phyloP scores from a whole-genome alignment of 139 green algal species.

The Chlamydomonas sp. region DNA sequence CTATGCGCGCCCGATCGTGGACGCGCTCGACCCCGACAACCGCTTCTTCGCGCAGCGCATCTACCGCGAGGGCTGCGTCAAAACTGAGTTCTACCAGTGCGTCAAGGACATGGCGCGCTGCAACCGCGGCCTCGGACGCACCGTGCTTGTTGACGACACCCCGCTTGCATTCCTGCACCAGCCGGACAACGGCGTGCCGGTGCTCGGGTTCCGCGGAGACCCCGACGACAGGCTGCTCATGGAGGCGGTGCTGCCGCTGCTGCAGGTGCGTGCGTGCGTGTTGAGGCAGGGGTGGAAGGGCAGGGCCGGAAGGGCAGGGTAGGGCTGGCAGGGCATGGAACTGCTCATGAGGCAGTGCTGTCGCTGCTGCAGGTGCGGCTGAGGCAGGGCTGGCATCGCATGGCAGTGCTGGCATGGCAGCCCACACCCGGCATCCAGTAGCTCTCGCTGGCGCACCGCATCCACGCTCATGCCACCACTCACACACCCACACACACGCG shows the following conservation, averaged over 20 bases:
- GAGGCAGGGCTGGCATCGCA: too few species aligned
- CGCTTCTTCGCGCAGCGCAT: conserved; percentile 39
- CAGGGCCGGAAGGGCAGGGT: background rate
- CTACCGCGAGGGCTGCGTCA: conserved; percentile 45
- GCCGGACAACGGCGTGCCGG: conserved; percentile 79
- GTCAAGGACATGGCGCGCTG: conserved; percentile 75
- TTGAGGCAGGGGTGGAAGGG: too few species aligned
- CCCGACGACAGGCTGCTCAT: conserved; percentile 69
- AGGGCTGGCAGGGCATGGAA: too few species aligned
- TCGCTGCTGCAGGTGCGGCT: conserved; percentile 6
- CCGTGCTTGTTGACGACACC: conserved; percentile 86
- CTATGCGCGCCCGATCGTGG: conserved; percentile 74
- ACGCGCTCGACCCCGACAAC: conserved; percentile 53
- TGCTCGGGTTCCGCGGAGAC: conserved; percentile 65
- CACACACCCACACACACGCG: too few species aligned
- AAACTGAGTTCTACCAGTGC: conserved; percentile 65
- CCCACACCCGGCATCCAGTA: too few species aligned
- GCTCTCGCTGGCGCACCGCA: too few species aligned
- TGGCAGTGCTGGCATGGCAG: too few species aligned
- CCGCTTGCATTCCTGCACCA: conserved; percentile 80
- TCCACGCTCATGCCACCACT: too few species aligned
- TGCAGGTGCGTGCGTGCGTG: conserved; percentile 36
- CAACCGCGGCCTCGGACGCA: conserved; percentile 36
- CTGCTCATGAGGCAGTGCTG: conserved; percentile 1
- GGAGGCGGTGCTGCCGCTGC: conserved; percentile 74